phyloP scores from a whole-genome alignment of 352 stramenopile species.

The Sclerospora graminicola region DNA sequence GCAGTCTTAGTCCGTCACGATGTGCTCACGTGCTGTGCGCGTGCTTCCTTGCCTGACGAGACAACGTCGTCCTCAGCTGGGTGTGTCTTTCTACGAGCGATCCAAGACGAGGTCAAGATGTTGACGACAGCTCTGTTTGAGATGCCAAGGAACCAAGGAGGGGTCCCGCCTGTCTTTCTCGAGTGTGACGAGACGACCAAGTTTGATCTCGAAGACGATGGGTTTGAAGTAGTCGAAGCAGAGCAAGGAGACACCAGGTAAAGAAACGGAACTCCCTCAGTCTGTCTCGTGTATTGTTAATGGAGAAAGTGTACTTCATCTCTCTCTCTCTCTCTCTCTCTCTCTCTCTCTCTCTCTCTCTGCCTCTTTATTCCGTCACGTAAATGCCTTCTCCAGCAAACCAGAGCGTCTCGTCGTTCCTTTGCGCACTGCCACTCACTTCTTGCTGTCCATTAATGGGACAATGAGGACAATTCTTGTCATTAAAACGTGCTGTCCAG shows the following conservation, averaged over 20 bases:
- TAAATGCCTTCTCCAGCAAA: constrained; percentile 80
- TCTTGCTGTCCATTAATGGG: constrained; percentile 83
- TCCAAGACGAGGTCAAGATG: constrained; percentile 38
- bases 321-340: no score
- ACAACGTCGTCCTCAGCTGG: constrained; percentile 3
- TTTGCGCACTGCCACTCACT: constrained; percentile 47
- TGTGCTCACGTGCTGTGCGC: constrained; percentile 34
- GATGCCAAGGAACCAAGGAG: constrained; percentile 66
- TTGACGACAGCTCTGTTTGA: constrained; percentile 51
- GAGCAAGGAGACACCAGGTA: no score
- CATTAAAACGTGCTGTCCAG: constrained; percentile 44
- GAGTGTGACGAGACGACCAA: constrained; percentile 58
- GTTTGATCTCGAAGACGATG: constrained; percentile 72
- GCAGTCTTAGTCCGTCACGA: constrained; percentile 28
- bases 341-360: no score
- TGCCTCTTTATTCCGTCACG: constrained; percentile 52
- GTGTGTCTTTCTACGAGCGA: constrained; percentile 37
- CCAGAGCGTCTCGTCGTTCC: constrained; percentile 52
- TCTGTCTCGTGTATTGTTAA: constrained; percentile 24
- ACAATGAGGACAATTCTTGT: constrained; percentile 71
- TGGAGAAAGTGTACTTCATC: no score
- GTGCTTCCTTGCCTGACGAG: no score
- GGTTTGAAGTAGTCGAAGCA: constrained; percentile 62
- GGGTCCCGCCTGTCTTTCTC: constrained; percentile 57
- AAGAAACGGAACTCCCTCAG: no score